Conservation (phyloP, 306 rosid genomes). For the Cucurbita maxima region DNA sequence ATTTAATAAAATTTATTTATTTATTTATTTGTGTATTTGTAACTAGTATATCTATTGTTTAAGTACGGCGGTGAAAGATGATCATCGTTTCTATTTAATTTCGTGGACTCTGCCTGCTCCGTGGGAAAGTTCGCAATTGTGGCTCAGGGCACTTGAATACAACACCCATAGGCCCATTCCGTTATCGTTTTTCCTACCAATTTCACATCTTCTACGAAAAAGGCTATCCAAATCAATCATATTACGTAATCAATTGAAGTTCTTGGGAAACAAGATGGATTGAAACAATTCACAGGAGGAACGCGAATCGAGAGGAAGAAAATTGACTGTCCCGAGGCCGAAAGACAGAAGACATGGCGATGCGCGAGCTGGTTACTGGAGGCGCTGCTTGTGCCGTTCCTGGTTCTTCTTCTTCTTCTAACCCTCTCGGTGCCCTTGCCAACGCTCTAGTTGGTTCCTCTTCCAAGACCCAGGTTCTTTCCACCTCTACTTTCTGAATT, state of each 20-base stretch:
- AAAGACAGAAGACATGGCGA: constrained; percentile 36
- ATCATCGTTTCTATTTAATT: neutral
- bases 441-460: constrained; percentile 63
- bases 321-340: neutral
- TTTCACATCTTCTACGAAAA: neutral
- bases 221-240: neutral
- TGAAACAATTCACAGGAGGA: neutral
- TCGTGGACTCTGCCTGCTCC: neutral
- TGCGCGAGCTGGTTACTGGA: constrained; percentile 84
- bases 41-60: no score
- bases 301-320: neutral
- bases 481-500: no score
- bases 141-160: neutral
- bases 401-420: constrained; percentile 52
- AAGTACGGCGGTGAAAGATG: neutral
- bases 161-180: constrained; percentile 6
- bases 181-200: neutral
- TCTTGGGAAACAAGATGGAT: neutral
- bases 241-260: neutral
- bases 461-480: constrained; percentile 55
- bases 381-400: constrained; percentile 79
- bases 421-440: constrained; percentile 86
- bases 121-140: neutral
- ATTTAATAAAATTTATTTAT: no score
- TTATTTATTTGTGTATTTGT: no score